phyloP scores from a whole-genome alignment of 805 yeast genomes.

The Wickerhamomyces bovis region DNA sequence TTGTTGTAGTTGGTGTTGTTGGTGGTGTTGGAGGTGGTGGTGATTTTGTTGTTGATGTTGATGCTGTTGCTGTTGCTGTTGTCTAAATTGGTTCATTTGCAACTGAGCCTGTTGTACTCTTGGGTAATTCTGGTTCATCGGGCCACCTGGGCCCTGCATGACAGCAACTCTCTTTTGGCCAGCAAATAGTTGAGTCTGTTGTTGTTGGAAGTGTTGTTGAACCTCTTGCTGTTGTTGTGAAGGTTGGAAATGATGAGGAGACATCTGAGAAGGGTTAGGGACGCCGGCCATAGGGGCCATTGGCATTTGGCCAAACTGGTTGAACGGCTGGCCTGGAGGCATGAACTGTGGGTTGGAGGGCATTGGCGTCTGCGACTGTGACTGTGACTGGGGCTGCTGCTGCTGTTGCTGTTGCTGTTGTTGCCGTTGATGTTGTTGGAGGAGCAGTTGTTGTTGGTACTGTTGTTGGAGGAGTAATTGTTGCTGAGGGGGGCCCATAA shows the following conservation, averaged over 20 bases:
- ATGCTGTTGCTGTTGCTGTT: conserved; percentile 30
- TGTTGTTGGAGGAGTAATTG: conserved; percentile 28
- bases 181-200: conserved; percentile 22
- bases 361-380: neutral
- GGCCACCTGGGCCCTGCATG: conserved; percentile 4
- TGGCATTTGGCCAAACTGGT: conserved; percentile 3
- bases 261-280: conserved; percentile 3
- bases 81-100: conserved; percentile 46
- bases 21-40: too few species aligned
- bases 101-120: conserved; percentile 34
- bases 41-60: conserved; percentile 35
- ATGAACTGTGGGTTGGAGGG: neutral
- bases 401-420: conserved; percentile 4
- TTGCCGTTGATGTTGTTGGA: conserved; percentile 1
- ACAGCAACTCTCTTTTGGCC: conserved; percentile 16
- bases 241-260: conserved; percentile 9
- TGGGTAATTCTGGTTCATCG: conserved; percentile 21
- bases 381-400: conserved; percentile 3
- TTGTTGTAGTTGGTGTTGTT: conserved; percentile 18
- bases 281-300: neutral
- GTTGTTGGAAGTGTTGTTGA: conserved; percentile 16
- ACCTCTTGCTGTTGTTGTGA: conserved; percentile 21
- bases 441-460: conserved; percentile 13
- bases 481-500: conserved; percentile 4
- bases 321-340: neutral